These are phyloP conservation scores for Boletellus sp. DNA, from an alignment of 768 basidiomycete genomes.

Conservation along the genomic window DNA sequence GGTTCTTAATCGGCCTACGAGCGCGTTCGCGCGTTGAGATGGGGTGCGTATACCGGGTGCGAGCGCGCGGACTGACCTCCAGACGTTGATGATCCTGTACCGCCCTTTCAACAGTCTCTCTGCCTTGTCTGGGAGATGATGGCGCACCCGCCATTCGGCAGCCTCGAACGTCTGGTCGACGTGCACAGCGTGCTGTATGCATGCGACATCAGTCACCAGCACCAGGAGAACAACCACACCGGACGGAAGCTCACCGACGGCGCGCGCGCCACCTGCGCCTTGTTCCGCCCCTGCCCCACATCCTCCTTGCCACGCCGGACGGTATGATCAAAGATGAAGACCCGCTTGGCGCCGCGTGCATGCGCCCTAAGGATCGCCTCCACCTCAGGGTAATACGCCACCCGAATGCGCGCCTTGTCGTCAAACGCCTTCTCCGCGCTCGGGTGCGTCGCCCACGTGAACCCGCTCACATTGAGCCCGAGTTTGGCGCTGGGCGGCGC, in stretches of 20 bases:
- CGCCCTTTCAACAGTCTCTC: conserved; percentile 37
- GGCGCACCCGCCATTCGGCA: conserved; percentile 31
- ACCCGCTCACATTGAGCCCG: conserved; percentile 36
- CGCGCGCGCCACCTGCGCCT: too few species aligned
- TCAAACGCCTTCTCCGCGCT: conserved; percentile 35
- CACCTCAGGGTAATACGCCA: conserved; percentile 37
- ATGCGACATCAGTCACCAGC: too few species aligned
- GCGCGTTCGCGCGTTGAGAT: too few species aligned
- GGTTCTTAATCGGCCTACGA: not conserved
- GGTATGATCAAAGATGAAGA: conserved; percentile 43
- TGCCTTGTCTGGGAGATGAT: conserved; percentile 35
- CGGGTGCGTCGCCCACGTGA: conserved; percentile 33
- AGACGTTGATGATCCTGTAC: conserved; percentile 42
- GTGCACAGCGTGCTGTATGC: conserved; percentile 34
- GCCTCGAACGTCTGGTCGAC: conserved; percentile 40
- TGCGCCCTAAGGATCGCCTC: conserved; percentile 36
- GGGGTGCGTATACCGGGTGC: too few species aligned
- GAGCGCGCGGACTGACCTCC: conserved; percentile 33
- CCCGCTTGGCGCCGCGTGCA: conserved; percentile 30
- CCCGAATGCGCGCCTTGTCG: conserved; percentile 34
- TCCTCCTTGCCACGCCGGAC: conserved; percentile 24
- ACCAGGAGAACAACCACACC: too few species aligned
- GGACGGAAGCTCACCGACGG: not conserved
- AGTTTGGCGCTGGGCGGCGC: conserved; percentile 15
- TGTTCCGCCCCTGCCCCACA: too few species aligned